Conservation (phyloP, 495 filamentous ascomycete species). For the Chaetomidium leptoderma region DNA sequence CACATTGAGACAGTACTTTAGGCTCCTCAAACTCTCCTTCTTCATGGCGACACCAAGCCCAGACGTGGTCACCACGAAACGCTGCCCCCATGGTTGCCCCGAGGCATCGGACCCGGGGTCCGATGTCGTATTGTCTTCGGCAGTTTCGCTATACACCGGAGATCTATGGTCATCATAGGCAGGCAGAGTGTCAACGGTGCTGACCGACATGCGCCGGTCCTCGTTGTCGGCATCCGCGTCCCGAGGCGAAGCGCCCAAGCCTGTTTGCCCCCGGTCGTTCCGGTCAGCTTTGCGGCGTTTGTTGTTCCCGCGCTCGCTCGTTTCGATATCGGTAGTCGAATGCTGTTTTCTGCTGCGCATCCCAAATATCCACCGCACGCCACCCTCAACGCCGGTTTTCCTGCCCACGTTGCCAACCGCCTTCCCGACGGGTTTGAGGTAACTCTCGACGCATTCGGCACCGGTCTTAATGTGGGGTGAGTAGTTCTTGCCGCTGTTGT, state of each 20-base stretch:
- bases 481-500: constrained; percentile 78
- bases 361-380: constrained; percentile 70
- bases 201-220: constrained; percentile 45
- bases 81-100: constrained; percentile 63
- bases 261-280: constrained; percentile 11
- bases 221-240: constrained; percentile 13
- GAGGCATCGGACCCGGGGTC: constrained; percentile 24
- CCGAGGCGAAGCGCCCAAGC: not conserved
- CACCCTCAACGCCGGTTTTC: constrained; percentile 77
- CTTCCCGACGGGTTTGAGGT: constrained; percentile 74
- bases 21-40: constrained; percentile 69
- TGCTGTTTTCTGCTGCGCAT: constrained; percentile 41
- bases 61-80: constrained; percentile 76
- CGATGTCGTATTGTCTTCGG: constrained; percentile 14
- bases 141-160: constrained; percentile 62
- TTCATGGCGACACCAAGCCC: constrained; percentile 83
- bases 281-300: constrained; percentile 57
- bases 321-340: constrained; percentile 39
- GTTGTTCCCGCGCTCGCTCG: constrained; percentile 44
- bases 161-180: constrained; percentile 74
- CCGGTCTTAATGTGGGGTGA: constrained; percentile 77
- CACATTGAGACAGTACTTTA: constrained; percentile 73
- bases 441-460: constrained; percentile 81
- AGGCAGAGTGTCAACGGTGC: constrained; percentile 64
- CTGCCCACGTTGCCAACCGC: constrained; percentile 76